Evolutionary conservation across 2,329 filamentous ascomycete genomes (phyloP).

Genomic region (Colletotrichum truncatum): DNA sequence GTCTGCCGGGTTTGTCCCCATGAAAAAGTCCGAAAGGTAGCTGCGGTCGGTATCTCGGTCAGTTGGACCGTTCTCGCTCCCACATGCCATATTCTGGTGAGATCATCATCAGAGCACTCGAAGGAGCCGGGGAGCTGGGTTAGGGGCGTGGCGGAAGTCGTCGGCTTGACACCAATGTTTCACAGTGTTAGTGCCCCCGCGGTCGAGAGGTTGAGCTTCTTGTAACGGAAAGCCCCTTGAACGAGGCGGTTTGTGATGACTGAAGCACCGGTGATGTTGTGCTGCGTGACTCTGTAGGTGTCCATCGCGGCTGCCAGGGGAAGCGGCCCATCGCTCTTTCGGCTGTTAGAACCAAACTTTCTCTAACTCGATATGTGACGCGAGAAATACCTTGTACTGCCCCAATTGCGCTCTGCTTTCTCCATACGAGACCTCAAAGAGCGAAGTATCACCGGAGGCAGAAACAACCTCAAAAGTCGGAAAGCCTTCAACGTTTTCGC

Average conservation of each 20-base stretch:
- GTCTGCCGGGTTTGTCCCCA: constrained; percentile 42
- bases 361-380: background rate
- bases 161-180: constrained; percentile 38
- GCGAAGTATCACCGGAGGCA: constrained; percentile 1
- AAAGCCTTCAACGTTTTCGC: constrained; percentile 4
- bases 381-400: background rate
- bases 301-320: constrained; percentile 46
- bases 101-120: constrained; percentile 37
- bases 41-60: constrained; percentile 41
- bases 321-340: constrained; percentile 40
- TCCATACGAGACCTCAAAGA: constrained; percentile 8
- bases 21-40: constrained; percentile 43
- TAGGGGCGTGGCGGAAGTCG: constrained; percentile 34
- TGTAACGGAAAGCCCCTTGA: constrained; percentile 47
- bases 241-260: constrained; percentile 42
- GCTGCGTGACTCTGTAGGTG: constrained; percentile 44
- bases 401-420: background rate
- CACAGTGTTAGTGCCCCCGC: constrained; percentile 37
- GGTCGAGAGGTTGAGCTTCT: constrained; percentile 45
- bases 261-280: constrained; percentile 39
- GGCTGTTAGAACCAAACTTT: constrained; percentile 3
- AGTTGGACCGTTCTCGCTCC: constrained; percentile 43
- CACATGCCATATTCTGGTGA: constrained; percentile 40
- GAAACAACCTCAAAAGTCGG: constrained; percentile 14
- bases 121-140: constrained; percentile 39